These are phyloP conservation scores for Hygrocybe coccinea DNA, from an alignment of 768 basidiomycete genomes.

Conservation along the genomic window DNA sequence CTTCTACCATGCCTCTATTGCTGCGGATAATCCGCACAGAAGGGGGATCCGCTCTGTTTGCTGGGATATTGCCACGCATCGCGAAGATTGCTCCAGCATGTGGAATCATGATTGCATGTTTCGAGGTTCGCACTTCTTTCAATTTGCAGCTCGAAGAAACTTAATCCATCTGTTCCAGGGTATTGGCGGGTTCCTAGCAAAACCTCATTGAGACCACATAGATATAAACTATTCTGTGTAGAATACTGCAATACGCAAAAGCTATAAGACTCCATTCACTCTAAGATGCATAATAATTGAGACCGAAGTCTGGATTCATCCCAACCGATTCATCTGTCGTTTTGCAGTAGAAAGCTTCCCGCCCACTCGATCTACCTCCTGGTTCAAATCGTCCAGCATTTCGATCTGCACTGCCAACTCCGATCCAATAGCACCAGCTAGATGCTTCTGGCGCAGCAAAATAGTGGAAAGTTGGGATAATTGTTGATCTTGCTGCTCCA, in stretches of 20 bases:
- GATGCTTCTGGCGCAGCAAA: slow-evolving; percentile 75
- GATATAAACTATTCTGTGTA: slow-evolving; percentile 14
- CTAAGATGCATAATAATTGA: too few relatives aligned
- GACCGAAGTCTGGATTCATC: slow-evolving; percentile 29
- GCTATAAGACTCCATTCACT: not conserved
- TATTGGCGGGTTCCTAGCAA: slow-evolving; percentile 50
- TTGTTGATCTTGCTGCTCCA: slow-evolving; percentile 80
- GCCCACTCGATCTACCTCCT: slow-evolving; percentile 73
- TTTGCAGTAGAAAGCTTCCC: slow-evolving; percentile 75
- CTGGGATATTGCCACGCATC: slow-evolving; percentile 81
- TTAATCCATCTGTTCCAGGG: slow-evolving; percentile 39
- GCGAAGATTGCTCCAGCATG: slow-evolving; percentile 97
- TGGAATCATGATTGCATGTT: slow-evolving; percentile 96
- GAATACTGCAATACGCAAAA: not conserved
- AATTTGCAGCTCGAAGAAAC: slow-evolving; percentile 8
- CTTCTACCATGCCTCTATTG: slow-evolving; percentile 60
- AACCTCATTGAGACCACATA: slow-evolving; percentile 25
- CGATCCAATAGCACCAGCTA: slow-evolving; percentile 79
- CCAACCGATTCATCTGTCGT: slow-evolving; percentile 76
- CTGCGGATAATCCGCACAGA: slow-evolving; percentile 71
- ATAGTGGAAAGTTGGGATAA: slow-evolving; percentile 77
- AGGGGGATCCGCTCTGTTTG: slow-evolving; percentile 72
- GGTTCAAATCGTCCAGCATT: slow-evolving; percentile 71
- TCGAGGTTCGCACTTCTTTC: slow-evolving; percentile 58
- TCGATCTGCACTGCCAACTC: slow-evolving; percentile 85